Evolutionary conservation across 1,284 basidiomycete species (phyloP).

Genomic region (Tremellales sp.): DNA sequence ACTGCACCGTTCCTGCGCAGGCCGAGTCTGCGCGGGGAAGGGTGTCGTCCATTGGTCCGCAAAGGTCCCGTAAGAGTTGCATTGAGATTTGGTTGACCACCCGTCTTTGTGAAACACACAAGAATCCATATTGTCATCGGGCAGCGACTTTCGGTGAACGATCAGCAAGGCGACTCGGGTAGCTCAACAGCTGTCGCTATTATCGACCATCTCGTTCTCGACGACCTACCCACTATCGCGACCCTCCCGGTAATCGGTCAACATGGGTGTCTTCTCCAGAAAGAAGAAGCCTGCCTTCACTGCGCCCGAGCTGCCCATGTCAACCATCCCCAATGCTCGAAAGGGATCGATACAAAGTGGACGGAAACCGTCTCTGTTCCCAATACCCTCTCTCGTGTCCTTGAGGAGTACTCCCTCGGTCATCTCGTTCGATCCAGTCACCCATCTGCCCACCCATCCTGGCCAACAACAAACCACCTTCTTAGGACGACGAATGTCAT

Average conservation of each 20-base stretch:
- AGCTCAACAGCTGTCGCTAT: neutral
- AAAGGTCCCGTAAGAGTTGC: too few species aligned
- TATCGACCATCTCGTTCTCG: neutral
- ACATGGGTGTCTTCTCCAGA: conserved; percentile 25
- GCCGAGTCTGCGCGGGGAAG: too few species aligned
- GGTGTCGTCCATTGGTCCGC: too few species aligned
- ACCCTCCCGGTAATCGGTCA: conserved; percentile 2
- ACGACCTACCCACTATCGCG: neutral
- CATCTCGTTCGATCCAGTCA: conserved; percentile 12
- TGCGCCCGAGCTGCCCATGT: conserved; percentile 22
- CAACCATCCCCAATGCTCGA: conserved; percentile 1
- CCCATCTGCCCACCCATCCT: conserved; percentile 6
- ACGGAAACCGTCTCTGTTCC: conserved; percentile 12
- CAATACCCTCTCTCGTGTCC: neutral
- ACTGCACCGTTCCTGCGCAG: too few species aligned
- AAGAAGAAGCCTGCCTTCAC: conserved; percentile 24
- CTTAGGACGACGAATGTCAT: conserved; percentile 19
- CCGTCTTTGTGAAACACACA: too few species aligned
- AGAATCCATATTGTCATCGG: too few species aligned
- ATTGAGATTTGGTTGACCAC: too few species aligned
- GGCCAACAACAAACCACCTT: conserved; percentile 21
- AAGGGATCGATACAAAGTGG: neutral
- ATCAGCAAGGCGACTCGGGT: neutral
- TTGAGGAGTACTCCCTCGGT: conserved; percentile 8
- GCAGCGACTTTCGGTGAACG: too few species aligned